phyloP scores from a whole-genome alignment of 2,329 filamentous ascomycete species.

The Aspergillus thermomutatus region DNA sequence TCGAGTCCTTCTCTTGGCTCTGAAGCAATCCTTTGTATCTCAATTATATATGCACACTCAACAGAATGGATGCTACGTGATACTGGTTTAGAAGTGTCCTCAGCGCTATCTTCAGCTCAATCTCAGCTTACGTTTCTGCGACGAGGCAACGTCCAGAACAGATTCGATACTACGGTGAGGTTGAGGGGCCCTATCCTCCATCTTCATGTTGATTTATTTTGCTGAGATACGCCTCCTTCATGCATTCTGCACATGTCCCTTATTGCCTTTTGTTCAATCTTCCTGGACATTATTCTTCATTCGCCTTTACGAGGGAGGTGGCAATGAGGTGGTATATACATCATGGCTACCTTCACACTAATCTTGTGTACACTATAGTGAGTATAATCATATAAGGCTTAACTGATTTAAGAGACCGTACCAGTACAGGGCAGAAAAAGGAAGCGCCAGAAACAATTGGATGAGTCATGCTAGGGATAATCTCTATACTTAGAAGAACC shows the following conservation, averaged over 20 bases:
- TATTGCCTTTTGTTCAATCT: background rate
- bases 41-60: background rate
- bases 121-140: background rate
- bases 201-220: background rate
- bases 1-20: background rate
- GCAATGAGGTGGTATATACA: background rate
- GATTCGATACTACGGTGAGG: background rate
- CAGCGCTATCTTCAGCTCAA: background rate
- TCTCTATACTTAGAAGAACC: background rate
- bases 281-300: background rate
- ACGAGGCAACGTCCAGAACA: background rate
- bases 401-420: too few species aligned
- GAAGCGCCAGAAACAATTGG: background rate
- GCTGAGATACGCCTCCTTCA: background rate
- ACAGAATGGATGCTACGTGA: background rate
- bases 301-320: background rate
- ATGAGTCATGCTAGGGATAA: background rate
- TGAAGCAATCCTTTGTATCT: background rate
- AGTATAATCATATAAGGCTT: background rate
- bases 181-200: background rate
- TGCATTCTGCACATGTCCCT: background rate
- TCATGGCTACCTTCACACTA: background rate
- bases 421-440: too few species aligned
- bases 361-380: background rate
- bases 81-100: background rate